Base-by-base conservation (phyloP, 305 asterid species). In the Fraxinus velutina region DNA sequence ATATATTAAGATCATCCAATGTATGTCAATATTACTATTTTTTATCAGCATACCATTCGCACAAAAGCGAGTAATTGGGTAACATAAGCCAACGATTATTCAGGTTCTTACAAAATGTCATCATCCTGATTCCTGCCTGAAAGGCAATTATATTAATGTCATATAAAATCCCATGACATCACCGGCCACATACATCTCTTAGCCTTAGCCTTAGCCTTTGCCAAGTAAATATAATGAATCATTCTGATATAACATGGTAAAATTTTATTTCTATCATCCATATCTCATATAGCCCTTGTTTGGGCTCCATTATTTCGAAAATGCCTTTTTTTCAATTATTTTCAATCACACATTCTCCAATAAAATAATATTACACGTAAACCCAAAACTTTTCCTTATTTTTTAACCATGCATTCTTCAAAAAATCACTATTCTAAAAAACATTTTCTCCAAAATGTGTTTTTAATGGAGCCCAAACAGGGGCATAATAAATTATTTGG, bases 81-180 rank as follows among this genome's bases (percentile, higher is more conserved):
- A 5, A 47, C 33, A 76, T 47, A 76, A 47, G 42, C 42, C 34
- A 47, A 57, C 24, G 33, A 75, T 4, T 75, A n/a, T 21, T 37
- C 29, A 78, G 29, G 79, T 37, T 75, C 75, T 5, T 50, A 77
- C 29, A 78, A 76, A 68, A 78, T n/a, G 47, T 10, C 34, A 80
- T 79, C 80, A 83, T 12, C 57, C 13, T 62, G 71, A 62, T 19
- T 62, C 71, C 34, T 7, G 34, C 78, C 57, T 37, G 29, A 60
- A 52, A n/a, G n/a, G 77, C 12, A 44, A 21, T 70, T 42, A 79
- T 42, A 27, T 57, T 27, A 72, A 37, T 78, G 55, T 75, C 57
- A 57, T 21, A 50, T 21, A 74, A 39, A 81, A 60, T 22, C 60
- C 22, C 22, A 68, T 80, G 70, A 68, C 66, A 52, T 73, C 76